A percentile compares a stretch with the other conserved stretches of the same genome.
phyloP scores from a whole-genome alignment of 305 asterid genomes.

The Solanum hybrid region DNA sequence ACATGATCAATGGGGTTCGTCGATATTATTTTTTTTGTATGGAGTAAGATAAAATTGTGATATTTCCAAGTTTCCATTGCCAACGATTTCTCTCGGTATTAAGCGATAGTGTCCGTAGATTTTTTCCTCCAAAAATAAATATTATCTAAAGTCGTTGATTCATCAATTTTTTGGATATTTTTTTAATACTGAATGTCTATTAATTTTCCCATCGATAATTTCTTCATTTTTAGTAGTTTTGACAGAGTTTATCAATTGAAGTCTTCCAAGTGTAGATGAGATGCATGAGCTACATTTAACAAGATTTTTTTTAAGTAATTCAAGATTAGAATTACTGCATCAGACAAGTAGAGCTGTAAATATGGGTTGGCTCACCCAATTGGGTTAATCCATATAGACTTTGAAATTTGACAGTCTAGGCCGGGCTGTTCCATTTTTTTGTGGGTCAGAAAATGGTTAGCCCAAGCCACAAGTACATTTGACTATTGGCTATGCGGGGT shows the following conservation, averaged over 20 bases:
- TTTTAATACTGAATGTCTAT: background rate
- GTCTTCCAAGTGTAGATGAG: background rate
- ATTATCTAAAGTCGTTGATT: background rate
- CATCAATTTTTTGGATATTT: background rate
- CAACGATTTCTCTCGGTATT: background rate
- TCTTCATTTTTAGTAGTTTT: background rate
- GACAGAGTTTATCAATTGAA: background rate
- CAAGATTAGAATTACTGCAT: background rate
- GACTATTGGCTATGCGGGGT: background rate
- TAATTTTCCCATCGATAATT: background rate
- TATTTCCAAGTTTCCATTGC: background rate
- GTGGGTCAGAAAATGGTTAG: background rate
- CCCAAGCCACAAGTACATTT: background rate
- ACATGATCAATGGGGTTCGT: background rate
- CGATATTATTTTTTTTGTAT: background rate
- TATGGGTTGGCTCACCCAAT: background rate
- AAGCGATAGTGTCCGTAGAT: background rate
- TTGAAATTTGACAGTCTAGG: too few species aligned
- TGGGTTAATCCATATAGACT: background rate
- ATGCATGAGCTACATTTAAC: background rate
- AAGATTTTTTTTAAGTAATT: background rate
- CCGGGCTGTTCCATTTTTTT: background rate
- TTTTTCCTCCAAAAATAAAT: background rate
- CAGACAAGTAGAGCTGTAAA: background rate
- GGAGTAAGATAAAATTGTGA: background rate